Conservation (phyloP, 2,329 filamentous ascomycete genomes). For the Fusarium sp. region DNA sequence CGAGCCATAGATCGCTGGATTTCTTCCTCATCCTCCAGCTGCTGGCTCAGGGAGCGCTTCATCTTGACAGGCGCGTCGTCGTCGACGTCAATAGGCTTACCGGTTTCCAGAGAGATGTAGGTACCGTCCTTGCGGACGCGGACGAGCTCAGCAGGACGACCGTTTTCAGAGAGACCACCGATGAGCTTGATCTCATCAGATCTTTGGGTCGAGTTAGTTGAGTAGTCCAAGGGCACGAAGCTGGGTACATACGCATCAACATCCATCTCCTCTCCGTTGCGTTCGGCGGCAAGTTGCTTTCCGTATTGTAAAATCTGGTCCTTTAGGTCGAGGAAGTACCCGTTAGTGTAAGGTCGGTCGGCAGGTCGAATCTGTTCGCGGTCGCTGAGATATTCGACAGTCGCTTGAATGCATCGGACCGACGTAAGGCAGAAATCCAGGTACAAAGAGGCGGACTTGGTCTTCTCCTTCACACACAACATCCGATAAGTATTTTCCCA, state of each 20-base stretch:
- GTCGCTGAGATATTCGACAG: conserved; percentile 85
- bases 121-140: conserved; percentile 83
- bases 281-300: conserved; percentile 79
- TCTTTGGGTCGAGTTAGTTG: conserved; percentile 48
- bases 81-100: conserved; percentile 67
- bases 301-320: conserved; percentile 94
- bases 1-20: conserved; percentile 94
- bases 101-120: conserved; percentile 78
- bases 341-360: conserved; percentile 92
- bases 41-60: conserved; percentile 73
- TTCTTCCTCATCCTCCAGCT: conserved; percentile 80
- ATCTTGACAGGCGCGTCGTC: conserved; percentile 62
- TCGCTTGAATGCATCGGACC: conserved; percentile 88
- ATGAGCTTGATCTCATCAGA: conserved; percentile 79
- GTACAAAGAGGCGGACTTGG: conserved; percentile 76
- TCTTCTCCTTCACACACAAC: conserved; percentile 79
- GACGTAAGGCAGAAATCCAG: conserved; percentile 90
- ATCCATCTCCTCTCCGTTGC: conserved; percentile 67
- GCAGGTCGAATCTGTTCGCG: conserved; percentile 83
- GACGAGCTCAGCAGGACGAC: conserved; percentile 84
- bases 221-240: conserved; percentile 43
- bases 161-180: conserved; percentile 83
- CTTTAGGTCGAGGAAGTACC: conserved; percentile 95
- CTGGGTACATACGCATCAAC: conserved; percentile 63
- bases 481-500: conserved; percentile 74